These are phyloP conservation scores for Colletotrichum australisinense DNA, from an alignment of 2,329 filamentous ascomycete species.

Conservation along the genomic window DNA sequence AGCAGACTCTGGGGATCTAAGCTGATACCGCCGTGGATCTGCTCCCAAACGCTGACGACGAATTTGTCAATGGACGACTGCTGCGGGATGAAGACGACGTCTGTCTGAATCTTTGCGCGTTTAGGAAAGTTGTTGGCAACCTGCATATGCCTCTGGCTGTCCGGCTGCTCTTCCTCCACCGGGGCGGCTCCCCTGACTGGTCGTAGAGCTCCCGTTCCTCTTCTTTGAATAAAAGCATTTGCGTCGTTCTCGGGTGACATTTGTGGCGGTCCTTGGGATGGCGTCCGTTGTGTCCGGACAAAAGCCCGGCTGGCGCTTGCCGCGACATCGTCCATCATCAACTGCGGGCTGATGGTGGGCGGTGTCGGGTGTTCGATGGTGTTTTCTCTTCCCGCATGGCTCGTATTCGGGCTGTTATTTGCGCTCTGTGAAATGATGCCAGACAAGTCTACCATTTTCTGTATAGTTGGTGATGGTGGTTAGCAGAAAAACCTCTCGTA, in stretches of 20 bases:
- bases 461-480: constrained; percentile 11
- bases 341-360: background rate
- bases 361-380: background rate
- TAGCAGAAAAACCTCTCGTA: constrained; percentile 10
- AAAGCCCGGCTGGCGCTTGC: constrained; percentile 18
- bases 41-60: constrained; percentile 47
- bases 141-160: constrained; percentile 36
- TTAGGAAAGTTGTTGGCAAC: constrained; percentile 37
- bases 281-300: constrained; percentile 6
- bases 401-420: constrained; percentile 20
- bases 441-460: constrained; percentile 38
- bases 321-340: background rate
- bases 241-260: background rate
- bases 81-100: constrained; percentile 29
- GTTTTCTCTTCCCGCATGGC: constrained; percentile 11
- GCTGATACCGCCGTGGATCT: constrained; percentile 44
- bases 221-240: constrained; percentile 12
- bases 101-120: constrained; percentile 32
- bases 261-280: background rate
- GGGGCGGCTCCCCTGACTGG: constrained; percentile 13
- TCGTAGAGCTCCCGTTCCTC: constrained; percentile 26
- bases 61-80: constrained; percentile 43
- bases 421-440: constrained; percentile 34
- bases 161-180: constrained; percentile 27
- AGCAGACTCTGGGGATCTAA: constrained; percentile 44